Conservation (phyloP, 495 filamentous ascomycete genomes). For the Hypoxylon fuscum region DNA sequence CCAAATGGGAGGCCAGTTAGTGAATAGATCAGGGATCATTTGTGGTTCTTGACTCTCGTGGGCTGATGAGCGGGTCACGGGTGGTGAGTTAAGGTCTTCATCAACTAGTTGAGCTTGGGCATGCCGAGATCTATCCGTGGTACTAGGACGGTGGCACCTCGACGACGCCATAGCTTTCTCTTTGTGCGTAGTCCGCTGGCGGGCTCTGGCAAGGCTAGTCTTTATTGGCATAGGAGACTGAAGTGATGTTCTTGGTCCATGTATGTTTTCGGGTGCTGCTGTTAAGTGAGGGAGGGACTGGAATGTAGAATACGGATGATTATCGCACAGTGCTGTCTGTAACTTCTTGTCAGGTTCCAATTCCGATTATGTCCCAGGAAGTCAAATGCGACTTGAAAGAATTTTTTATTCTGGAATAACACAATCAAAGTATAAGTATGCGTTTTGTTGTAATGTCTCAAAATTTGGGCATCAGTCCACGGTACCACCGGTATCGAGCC, state of each 20-base stretch:
- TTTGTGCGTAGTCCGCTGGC: constrained; percentile 36
- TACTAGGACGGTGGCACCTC: neutral
- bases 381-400: constrained; percentile 12
- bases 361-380: neutral
- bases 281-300: constrained; percentile 14
- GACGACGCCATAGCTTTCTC: constrained; percentile 21
- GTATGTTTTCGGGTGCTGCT: constrained; percentile 11
- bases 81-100: constrained; percentile 1
- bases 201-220: constrained; percentile 43
- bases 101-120: constrained; percentile 18
- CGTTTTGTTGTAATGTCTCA: constrained; percentile 23
- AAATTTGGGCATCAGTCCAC: constrained; percentile 25
- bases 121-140: constrained; percentile 5
- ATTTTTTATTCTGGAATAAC: neutral
- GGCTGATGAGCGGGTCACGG: constrained; percentile 24
- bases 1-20: constrained; percentile 65
- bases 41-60: constrained; percentile 44
- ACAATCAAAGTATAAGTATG: neutral
- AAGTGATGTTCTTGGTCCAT: constrained; percentile 4
- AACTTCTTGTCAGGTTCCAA: too few relatives aligned
- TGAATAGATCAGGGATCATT: constrained; percentile 73
- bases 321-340: neutral
- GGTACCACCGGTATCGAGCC: constrained; percentile 13
- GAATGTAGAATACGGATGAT: constrained; percentile 12
- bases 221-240: constrained; percentile 43